Evolutionary conservation across 73 alveolate genomes (phyloP).

Genomic region (Paramecium biaurelia): DNA sequence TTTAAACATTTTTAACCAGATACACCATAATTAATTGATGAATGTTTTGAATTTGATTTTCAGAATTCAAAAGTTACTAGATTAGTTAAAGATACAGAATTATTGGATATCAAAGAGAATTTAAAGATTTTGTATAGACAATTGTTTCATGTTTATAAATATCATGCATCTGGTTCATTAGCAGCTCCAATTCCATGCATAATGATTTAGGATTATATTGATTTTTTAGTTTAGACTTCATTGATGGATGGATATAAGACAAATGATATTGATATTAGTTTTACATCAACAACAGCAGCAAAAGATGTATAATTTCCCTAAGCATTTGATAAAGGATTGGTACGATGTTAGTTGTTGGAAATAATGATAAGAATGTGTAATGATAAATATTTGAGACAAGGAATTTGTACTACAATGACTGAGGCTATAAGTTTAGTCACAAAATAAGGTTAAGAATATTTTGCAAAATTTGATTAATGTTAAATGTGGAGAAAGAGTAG

Average conservation of each 20-base stretch:
- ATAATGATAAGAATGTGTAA: conserved; percentile 21
- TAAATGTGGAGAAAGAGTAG: conserved; percentile 48
- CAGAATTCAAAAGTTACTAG: not conserved
- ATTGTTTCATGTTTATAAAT: not conserved
- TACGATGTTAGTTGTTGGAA: conserved; percentile 28
- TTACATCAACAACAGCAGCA: conserved; percentile 23
- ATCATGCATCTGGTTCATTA: conserved; percentile 16
- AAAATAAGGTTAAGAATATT: not conserved
- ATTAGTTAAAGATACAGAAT: not conserved
- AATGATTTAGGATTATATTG: not conserved
- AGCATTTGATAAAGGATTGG: conserved; percentile 24
- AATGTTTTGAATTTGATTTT: conserved; percentile 45
- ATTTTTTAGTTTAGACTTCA: not conserved
- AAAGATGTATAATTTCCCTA: conserved; percentile 27
- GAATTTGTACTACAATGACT: not conserved
- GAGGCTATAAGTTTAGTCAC: not conserved
- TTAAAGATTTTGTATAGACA: not conserved
- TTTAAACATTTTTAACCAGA: conserved; percentile 42
- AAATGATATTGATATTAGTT: conserved; percentile 22
- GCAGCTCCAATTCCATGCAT: not conserved
- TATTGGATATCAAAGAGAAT: not conserved
- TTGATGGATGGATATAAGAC: not conserved
- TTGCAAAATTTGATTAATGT: not conserved
- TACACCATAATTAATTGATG: not conserved
- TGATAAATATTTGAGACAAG: conserved; percentile 9